These are phyloP conservation scores for Globisporangium cederbergense DNA, from an alignment of 352 stramenopile species.

Conservation along the genomic window DNA sequence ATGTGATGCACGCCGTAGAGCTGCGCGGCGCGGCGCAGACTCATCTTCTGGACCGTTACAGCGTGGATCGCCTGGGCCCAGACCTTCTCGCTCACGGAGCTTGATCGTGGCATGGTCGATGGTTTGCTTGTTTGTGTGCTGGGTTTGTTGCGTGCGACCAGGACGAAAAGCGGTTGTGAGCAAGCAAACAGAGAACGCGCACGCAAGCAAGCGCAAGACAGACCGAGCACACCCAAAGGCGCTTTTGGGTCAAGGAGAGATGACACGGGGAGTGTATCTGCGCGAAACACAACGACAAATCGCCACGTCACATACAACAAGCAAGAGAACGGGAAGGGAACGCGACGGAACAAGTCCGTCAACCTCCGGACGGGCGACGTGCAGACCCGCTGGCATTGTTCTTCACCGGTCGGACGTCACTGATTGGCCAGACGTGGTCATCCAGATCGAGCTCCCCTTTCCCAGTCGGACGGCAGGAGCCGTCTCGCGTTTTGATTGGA, in stretches of 20 bases:
- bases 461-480: conserved; percentile 2
- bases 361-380: conserved; percentile 3
- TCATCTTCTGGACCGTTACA: conserved; percentile 45
- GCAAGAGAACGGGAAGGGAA: conserved; percentile 1
- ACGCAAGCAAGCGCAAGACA: background rate
- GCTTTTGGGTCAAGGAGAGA: background rate
- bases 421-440: conserved; percentile 1
- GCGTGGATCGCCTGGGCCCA: conserved; percentile 42
- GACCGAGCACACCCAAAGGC: background rate
- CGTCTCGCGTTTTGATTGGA: background rate
- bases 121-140: background rate
- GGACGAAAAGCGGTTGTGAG: conserved; percentile 2
- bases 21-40: conserved; percentile 33
- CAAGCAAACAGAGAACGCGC: background rate
- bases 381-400: background rate
- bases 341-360: conserved; percentile 5
- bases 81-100: conserved; percentile 29
- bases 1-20: conserved; percentile 47
- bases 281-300: conserved; percentile 5
- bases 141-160: conserved; percentile 7
- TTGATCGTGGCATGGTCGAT: conserved; percentile 18
- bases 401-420: conserved; percentile 1
- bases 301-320: background rate
- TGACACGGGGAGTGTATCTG: background rate
- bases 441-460: background rate